Conservation (phyloP, 495 filamentous ascomycete genomes). For the Lophiostoma macrostomum region DNA sequence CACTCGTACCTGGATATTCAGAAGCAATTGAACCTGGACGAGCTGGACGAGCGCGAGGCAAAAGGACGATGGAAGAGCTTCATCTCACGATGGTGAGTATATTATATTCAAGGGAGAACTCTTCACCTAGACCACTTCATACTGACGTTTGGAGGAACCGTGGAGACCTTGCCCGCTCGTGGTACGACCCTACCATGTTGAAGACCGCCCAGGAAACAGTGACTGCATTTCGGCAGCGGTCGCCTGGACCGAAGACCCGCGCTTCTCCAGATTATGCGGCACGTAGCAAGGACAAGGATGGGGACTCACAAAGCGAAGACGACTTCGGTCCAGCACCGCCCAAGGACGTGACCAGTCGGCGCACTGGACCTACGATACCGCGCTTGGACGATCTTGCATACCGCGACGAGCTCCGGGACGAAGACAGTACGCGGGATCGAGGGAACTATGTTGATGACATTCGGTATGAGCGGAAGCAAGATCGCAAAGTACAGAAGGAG, state of each 20-base stretch:
- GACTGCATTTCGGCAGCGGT: neutral
- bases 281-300: too few relatives aligned
- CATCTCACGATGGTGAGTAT: slow-evolving; percentile 72
- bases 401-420: slow-evolving; percentile 56
- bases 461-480: slow-evolving; percentile 57
- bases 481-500: slow-evolving; percentile 59
- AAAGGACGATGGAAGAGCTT: slow-evolving; percentile 94
- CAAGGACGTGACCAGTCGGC: slow-evolving; percentile 31
- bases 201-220: slow-evolving; percentile 24
- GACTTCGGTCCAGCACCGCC: slow-evolving; percentile 73
- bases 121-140: neutral
- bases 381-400: slow-evolving; percentile 69
- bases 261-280: slow-evolving; percentile 37
- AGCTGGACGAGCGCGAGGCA: slow-evolving; percentile 64
- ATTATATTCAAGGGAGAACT: neutral
- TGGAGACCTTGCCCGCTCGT: slow-evolving; percentile 86
- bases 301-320: slow-evolving; percentile 44
- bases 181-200: slow-evolving; percentile 71
- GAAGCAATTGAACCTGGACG: slow-evolving; percentile 65
- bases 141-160: slow-evolving; percentile 69
- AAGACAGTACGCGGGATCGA: slow-evolving; percentile 55
- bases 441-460: slow-evolving; percentile 52
- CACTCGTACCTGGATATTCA: slow-evolving; percentile 87
- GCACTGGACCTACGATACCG: slow-evolving; percentile 71
- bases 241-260: slow-evolving; percentile 14